Evolutionary conservation across 805 yeast genomes (phyloP).

Genomic region (Priceomyces melissophilus): DNA sequence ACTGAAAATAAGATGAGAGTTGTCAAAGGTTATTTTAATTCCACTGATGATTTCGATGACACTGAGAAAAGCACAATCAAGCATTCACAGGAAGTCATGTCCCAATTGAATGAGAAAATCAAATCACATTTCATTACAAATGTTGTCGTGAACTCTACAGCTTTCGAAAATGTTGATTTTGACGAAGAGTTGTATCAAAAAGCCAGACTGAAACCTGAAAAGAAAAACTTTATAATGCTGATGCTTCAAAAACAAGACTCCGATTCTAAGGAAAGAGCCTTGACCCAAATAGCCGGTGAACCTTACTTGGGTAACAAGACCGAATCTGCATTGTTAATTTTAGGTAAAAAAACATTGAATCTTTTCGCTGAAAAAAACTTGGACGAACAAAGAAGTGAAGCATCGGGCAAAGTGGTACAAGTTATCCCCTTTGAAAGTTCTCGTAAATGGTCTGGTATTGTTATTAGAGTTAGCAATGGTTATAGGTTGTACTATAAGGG

Average conservation of each 20-base stretch:
- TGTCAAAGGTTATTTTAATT: constrained; percentile 71
- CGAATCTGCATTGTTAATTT: constrained; percentile 77
- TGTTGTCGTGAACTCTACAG: constrained; percentile 79
- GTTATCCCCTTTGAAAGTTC: constrained; percentile 88
- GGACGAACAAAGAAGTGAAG: constrained; percentile 32
- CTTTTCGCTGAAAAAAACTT: constrained; percentile 42
- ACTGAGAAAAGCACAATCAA: constrained; percentile 21
- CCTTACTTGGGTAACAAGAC: constrained; percentile 90
- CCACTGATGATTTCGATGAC: constrained; percentile 48
- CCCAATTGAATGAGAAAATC: constrained; percentile 18
- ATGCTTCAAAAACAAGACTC: constrained; percentile 13
- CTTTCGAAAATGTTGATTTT: constrained; percentile 68
- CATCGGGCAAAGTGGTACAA: constrained; percentile 48
- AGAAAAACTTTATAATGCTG: constrained; percentile 24
- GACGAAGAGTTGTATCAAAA: constrained; percentile 27
- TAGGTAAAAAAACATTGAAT: constrained; percentile 59
- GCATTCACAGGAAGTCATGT: constrained; percentile 20
- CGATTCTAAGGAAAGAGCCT: too few relatives aligned
- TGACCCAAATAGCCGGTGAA: constrained; percentile 34
- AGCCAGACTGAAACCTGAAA: constrained; percentile 27
- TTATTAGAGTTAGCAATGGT: constrained; percentile 48
- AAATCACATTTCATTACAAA: constrained; percentile 43
- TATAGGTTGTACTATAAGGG: constrained; percentile 79
- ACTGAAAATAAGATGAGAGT: constrained; percentile 94
- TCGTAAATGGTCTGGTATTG: constrained; percentile 88